Evolutionary conservation across 805 yeast species (phyloP).

Genomic region (Ogataea nonfermentans): DNA sequence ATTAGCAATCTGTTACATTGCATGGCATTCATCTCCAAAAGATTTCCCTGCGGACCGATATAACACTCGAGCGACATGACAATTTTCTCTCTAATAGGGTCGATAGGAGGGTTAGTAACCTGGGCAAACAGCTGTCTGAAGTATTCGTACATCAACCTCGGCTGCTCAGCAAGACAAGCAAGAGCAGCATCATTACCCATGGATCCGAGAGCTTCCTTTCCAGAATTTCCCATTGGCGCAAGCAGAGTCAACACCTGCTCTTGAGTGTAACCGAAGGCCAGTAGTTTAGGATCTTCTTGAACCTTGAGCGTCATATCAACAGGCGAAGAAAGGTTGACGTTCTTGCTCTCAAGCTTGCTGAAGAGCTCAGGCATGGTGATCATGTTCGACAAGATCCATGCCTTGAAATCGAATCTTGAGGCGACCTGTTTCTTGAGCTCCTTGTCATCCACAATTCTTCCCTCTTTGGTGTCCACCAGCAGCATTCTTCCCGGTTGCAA

Average conservation of each 20-base stretch:
- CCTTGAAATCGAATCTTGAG: constrained; percentile 82
- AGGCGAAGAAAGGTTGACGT: constrained; percentile 26
- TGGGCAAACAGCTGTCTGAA: constrained; percentile 96
- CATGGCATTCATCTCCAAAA: constrained; percentile 85
- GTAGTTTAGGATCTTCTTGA: constrained; percentile 78
- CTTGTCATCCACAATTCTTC: constrained; percentile 89
- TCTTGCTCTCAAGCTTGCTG: constrained; percentile 51
- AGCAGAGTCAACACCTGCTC: constrained; percentile 83
- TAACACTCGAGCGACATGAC: constrained; percentile 97
- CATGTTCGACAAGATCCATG: constrained; percentile 87
- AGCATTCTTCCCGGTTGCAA: constrained; percentile 95
- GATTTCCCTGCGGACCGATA: constrained; percentile 97
- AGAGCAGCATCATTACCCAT: constrained; percentile 98
- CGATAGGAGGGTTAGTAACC: constrained; percentile 98
- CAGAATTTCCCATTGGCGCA: constrained; percentile 91
- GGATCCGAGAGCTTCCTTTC: constrained; percentile 94
- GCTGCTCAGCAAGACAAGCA: constrained; percentile 93
- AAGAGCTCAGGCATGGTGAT: constrained; percentile 78
- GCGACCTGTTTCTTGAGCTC: constrained; percentile 82
- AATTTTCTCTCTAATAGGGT: constrained; percentile 93
- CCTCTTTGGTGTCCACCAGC: constrained; percentile 89
- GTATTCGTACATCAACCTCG: constrained; percentile 85
- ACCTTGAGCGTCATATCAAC: constrained; percentile 43
- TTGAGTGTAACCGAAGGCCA: constrained; percentile 90
- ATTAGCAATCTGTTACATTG: constrained; percentile 89